Percentiles rank a stretch among this genome's conserved stretches.
These are phyloP conservation scores for Schwanniomyces occidentalis DNA, from an alignment of 805 yeast species.

Conservation along the genomic window DNA sequence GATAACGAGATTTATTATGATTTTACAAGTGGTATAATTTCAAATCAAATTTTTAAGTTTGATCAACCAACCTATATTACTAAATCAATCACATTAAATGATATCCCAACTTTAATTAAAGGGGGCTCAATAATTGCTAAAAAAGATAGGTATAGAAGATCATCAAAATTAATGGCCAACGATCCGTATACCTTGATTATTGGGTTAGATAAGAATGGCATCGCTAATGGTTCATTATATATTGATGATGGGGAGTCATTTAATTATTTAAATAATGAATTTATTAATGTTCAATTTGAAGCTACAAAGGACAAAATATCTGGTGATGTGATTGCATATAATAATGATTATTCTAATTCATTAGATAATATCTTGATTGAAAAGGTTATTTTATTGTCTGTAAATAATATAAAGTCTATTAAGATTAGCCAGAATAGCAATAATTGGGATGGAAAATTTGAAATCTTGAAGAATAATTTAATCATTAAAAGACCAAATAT, in stretches of 20 bases:
- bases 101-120: slow-evolving; percentile 68
- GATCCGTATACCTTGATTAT: slow-evolving; percentile 82
- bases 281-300: slow-evolving; percentile 41
- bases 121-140: slow-evolving; percentile 78
- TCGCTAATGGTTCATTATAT: slow-evolving; percentile 62
- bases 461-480: slow-evolving; percentile 12
- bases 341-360: slow-evolving; percentile 10
- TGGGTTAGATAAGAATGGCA: slow-evolving; percentile 50
- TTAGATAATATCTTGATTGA: slow-evolving; percentile 50
- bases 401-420: slow-evolving; percentile 15
- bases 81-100: slow-evolving; percentile 49
- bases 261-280: slow-evolving; percentile 53
- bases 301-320: slow-evolving; percentile 33
- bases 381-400: slow-evolving; percentile 52
- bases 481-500: slow-evolving; percentile 53
- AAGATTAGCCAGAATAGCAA: slow-evolving; percentile 38
- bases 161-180: slow-evolving; percentile 66
- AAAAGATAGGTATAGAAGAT: slow-evolving; percentile 76
- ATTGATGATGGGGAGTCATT: slow-evolving; percentile 85
- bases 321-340: slow-evolving; percentile 8
- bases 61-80: slow-evolving; percentile 32
- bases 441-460: slow-evolving; percentile 32
- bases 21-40: slow-evolving; percentile 38
- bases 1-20: slow-evolving; percentile 58
- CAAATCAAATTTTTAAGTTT: slow-evolving; percentile 5